Base-by-base conservation (phyloP, 2,329 filamentous ascomycete species). In the Didymella lethalis region DNA sequence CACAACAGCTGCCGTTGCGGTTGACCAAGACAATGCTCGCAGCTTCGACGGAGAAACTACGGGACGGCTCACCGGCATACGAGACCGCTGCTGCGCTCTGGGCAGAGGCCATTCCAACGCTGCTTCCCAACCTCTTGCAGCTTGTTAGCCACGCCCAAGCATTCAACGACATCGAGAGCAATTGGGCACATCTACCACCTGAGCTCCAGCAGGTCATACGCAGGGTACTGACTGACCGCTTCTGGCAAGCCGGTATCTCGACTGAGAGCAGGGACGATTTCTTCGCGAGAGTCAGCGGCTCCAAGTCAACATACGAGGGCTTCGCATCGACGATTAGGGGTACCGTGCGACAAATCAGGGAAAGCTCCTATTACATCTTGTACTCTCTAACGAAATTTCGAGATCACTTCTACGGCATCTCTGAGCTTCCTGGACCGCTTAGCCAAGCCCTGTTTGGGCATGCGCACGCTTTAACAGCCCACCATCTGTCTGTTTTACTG, bases 191-290 rank as follows among this genome's bases (percentile, higher is more conserved):
- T 31, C 79, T 97, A 16, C 89, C 93, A 1, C 75, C 82, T 11
- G 92, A 96, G 41, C 89, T 96, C 82, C 88, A 88, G 58, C 80
- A 84, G 5, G 87, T 96, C 51, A 90, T 98, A 38, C 86, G 88
- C 43, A 86, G 91, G 23, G 92, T 98, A 20, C 81, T 99, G 23
- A 96, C 93, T 14, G 95, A 99, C 77, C 86, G 95, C 25, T 99
- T 99, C 76, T 99, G 95, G 95, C 95, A 99, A 81, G 92, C 93
- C 7, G 95, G 95, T 10, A 99, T 99, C 49, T 98, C 95, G 0
- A 91, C 90, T 62, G 95, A 96, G 26, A 98, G 92, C 68, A 93
- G 95, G 75, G 95, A 98, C 63, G 94, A 98, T 58, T 99, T 99
- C 75, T 98, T 97, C 76, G 91, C 92, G 31, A 87, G 92, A 40